Evolutionary conservation across 805 yeast genomes (phyloP).

Genomic region (Candida pseudofarinosa): DNA sequence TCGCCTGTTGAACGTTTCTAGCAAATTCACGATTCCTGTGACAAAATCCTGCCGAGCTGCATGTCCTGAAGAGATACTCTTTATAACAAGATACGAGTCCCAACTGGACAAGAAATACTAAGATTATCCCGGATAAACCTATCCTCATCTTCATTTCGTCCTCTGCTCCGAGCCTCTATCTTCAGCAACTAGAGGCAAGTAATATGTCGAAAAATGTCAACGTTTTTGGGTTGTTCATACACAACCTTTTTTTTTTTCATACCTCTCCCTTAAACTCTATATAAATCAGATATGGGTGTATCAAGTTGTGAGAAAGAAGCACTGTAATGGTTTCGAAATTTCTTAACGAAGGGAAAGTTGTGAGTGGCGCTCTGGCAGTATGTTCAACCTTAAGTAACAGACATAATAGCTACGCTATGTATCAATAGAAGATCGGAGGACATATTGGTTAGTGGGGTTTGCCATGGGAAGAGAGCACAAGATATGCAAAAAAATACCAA

Average conservation of each 20-base stretch:
- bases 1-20: conserved; percentile 11
- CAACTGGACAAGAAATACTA: background rate
- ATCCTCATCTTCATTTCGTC: background rate
- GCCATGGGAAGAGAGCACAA: too few relatives aligned
- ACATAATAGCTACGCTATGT: too few relatives aligned
- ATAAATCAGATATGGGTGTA: too few relatives aligned
- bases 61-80: conserved; percentile 67
- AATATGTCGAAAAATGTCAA: background rate
- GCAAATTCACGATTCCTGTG: conserved; percentile 72
- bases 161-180: background rate
- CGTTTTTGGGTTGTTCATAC: background rate
- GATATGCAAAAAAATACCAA: too few relatives aligned
- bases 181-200: background rate
- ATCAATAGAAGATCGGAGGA: too few relatives aligned
- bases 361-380: too few relatives aligned
- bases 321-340: too few relatives aligned
- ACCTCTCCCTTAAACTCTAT: background rate
- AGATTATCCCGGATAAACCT: background rate
- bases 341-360: too few relatives aligned
- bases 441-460: too few relatives aligned
- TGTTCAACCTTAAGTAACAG: too few relatives aligned
- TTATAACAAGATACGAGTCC: conserved; percentile 40
- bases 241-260: background rate
- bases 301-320: too few relatives aligned
- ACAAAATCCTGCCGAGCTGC: conserved; percentile 83